Evolutionary conservation across 306 rosid species (phyloP).

Genomic region (Malus sieversii): DNA sequence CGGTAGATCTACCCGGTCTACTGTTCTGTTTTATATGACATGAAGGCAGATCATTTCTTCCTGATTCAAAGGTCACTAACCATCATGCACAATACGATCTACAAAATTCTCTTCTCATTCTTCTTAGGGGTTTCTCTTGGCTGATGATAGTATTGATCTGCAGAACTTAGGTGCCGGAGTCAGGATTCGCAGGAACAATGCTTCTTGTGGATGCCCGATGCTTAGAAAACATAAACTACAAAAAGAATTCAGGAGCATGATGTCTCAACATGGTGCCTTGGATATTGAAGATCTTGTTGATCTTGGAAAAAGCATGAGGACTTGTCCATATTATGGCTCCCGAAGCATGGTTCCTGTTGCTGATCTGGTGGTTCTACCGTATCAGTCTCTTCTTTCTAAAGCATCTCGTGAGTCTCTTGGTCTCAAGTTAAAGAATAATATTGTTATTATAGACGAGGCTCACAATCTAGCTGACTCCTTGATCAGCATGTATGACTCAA

Average conservation of each 20-base stretch:
- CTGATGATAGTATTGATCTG: constrained; percentile 26
- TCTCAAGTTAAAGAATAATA: constrained; percentile 63
- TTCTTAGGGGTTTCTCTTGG: constrained; percentile 5
- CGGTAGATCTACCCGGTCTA: background rate
- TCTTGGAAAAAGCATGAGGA: constrained; percentile 69
- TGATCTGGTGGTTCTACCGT: constrained; percentile 92
- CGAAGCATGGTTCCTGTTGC: constrained; percentile 68
- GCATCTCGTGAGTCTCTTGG: constrained; percentile 96
- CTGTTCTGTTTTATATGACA: background rate
- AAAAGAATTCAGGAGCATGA: constrained; percentile 54
- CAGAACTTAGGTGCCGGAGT: constrained; percentile 59
- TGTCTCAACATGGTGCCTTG: constrained; percentile 68
- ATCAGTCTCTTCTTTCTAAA: constrained; percentile 89
- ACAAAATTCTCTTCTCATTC: background rate
- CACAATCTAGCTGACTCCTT: constrained; percentile 95
- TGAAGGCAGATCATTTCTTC: constrained; percentile 7
- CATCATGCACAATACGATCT: background rate
- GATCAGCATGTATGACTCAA: constrained; percentile 79
- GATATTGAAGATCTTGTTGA: constrained; percentile 92
- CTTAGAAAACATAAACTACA: constrained; percentile 63
- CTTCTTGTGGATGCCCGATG: constrained; percentile 86
- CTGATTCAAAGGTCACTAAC: background rate
- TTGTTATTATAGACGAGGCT: constrained; percentile 85
- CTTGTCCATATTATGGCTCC: constrained; percentile 95
- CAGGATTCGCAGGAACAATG: constrained; percentile 55